Evolutionary conservation across 1,284 basidiomycete species (phyloP).

Genomic region (Ganoderma sp.): DNA sequence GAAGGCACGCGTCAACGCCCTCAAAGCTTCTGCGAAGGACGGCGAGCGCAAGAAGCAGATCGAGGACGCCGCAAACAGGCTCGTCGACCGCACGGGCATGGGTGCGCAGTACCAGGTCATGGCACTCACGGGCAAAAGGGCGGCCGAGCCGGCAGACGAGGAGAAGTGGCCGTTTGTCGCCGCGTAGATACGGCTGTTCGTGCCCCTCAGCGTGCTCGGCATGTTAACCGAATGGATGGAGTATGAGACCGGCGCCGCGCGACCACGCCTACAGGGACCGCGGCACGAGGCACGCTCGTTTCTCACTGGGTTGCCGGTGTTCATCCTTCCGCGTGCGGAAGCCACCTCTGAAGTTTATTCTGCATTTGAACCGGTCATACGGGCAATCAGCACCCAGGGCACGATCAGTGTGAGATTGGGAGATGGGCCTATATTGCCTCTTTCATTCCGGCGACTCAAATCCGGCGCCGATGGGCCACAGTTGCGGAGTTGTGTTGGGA

Average conservation of each 20-base stretch:
- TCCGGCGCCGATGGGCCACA: conserved; percentile 1
- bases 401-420: conserved; percentile 1
- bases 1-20: conserved; percentile 53
- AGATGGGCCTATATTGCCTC: neutral
- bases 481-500: conserved; percentile 6
- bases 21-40: conserved; percentile 52
- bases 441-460: conserved; percentile 10
- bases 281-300: neutral
- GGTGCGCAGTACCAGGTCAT: conserved; percentile 69
- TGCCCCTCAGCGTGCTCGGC: neutral
- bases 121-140: conserved; percentile 49
- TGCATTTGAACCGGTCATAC: neutral
- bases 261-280: conserved; percentile 1
- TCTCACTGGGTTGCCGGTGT: conserved; percentile 13
- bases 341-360: conserved; percentile 17
- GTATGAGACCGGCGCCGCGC: neutral
- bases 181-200: neutral
- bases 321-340: conserved; percentile 7
- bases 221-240: neutral
- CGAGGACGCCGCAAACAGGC: conserved; percentile 53
- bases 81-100: conserved; percentile 71
- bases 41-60: conserved; percentile 54
- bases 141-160: conserved; percentile 24
- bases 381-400: neutral
- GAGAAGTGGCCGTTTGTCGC: conserved; percentile 44